Conservation (phyloP, 2,329 filamentous ascomycete genomes). For the Cryphonectria parasitica region DNA sequence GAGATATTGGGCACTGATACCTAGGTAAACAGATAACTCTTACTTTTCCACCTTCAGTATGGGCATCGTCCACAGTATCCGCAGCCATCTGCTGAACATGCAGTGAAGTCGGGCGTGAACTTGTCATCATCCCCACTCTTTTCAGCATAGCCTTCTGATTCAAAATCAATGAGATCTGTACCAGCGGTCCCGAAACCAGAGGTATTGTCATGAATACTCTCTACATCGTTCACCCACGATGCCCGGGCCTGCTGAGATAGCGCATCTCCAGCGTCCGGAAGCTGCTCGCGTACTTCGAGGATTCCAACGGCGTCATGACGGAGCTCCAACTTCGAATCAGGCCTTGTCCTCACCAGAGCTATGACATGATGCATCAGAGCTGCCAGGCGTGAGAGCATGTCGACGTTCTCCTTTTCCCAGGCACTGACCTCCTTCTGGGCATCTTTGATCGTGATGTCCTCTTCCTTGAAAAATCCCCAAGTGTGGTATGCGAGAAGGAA, state of each 20-base stretch:
- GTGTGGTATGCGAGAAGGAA: conserved; percentile 27
- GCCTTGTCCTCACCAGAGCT: conserved; percentile 25
- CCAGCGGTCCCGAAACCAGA: conserved; percentile 5
- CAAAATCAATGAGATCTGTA: conserved; percentile 1
- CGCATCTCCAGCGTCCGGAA: conserved; percentile 30
- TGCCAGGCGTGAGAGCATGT: conserved; percentile 38
- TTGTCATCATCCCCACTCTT: conserved; percentile 10
- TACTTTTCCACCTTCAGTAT: conserved; percentile 25
- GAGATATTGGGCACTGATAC: background rate
- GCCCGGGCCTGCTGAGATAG: conserved; percentile 35
- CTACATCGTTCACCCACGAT: conserved; percentile 31
- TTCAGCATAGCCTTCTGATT: conserved; percentile 10
- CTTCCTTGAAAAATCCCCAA: conserved; percentile 22
- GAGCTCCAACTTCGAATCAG: conserved; percentile 34
- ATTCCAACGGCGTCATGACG: conserved; percentile 26
- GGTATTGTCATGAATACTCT: background rate
- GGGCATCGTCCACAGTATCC: conserved; percentile 35
- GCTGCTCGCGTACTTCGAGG: conserved; percentile 35
- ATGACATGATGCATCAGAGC: conserved; percentile 35
- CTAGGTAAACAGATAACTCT: background rate
- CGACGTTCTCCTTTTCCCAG: conserved; percentile 43
- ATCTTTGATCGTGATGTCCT: conserved; percentile 44
- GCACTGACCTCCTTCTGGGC: conserved; percentile 36
- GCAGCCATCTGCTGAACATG: conserved; percentile 32
- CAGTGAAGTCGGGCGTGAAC: conserved; percentile 31